Evolutionary conservation across 352 stramenopile genomes (phyloP).

Genomic region (Globisporangium nagaii): DNA sequence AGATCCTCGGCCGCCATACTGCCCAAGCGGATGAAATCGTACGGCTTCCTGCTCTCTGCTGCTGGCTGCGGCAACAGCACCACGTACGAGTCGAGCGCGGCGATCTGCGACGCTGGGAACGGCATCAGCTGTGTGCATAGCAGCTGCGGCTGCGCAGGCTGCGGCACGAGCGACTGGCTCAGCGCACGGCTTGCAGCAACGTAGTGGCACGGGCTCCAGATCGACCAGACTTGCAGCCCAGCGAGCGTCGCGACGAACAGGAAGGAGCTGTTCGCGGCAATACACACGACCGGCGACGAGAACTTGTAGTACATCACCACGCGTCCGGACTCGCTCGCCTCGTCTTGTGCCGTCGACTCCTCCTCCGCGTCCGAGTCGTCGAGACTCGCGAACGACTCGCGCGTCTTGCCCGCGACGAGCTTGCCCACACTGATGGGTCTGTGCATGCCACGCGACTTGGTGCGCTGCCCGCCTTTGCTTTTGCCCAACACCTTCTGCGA

Average conservation of each 20-base stretch:
- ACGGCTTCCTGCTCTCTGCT: background rate
- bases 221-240: slow-evolving; percentile 76
- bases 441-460: slow-evolving; percentile 33
- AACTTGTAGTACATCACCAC: slow-evolving; percentile 87
- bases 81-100: slow-evolving; percentile 73
- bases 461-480: slow-evolving; percentile 23
- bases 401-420: slow-evolving; percentile 15
- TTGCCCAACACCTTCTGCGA: slow-evolving; percentile 66
- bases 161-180: slow-evolving; percentile 43
- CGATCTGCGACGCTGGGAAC: slow-evolving; percentile 52
- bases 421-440: slow-evolving; percentile 36
- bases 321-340: slow-evolving; percentile 42
- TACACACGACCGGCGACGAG: slow-evolving; percentile 45
- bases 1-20: slow-evolving; percentile 38
- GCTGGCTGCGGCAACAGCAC: slow-evolving; percentile 46
- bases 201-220: slow-evolving; percentile 84
- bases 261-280: slow-evolving; percentile 83
- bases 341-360: slow-evolving; percentile 5
- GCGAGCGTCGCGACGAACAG: slow-evolving; percentile 72
- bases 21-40: slow-evolving; percentile 34
- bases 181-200: slow-evolving; percentile 63
- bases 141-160: slow-evolving; percentile 68
- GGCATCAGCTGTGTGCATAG: slow-evolving; percentile 60
- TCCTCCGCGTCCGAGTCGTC: slow-evolving; percentile 4
- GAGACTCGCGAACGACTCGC: slow-evolving; percentile 34